phyloP scores from a whole-genome alignment of 2,329 filamentous ascomycete genomes.

The Fusarium hainanense region DNA sequence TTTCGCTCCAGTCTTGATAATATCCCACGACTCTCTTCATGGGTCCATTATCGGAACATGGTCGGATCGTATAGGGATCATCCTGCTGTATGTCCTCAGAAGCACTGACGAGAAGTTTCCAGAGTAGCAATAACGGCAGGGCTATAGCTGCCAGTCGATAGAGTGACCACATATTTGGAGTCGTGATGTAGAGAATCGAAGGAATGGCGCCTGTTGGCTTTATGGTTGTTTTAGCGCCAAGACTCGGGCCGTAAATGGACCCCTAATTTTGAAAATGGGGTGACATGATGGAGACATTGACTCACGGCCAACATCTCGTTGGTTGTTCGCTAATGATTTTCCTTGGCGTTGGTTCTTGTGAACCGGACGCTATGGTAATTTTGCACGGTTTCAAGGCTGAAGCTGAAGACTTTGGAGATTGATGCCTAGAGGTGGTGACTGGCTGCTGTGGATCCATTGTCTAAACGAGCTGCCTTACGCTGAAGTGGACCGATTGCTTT shows the following conservation, averaged over 20 bases:
- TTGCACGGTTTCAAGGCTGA: accelerated
- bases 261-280: neutral
- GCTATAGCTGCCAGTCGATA: neutral
- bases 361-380: neutral
- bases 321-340: neutral
- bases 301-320: neutral
- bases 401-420: neutral
- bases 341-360: neutral
- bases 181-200: neutral
- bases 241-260: neutral
- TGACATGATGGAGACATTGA: neutral
- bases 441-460: no score
- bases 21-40: neutral
- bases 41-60: accelerated
- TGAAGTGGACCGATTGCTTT: no score
- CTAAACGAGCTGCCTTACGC: no score
- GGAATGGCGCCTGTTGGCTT: neutral
- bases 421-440: neutral
- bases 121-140: accelerated
- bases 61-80: neutral
- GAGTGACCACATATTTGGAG: neutral
- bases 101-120: neutral
- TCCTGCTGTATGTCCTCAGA: neutral
- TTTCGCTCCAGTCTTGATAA: neutral
- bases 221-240: neutral